Evolutionary conservation across 441 rosid genomes (phyloP), one percentile per base, ranked within the genome.

Genomic region (Adansonia grandidieri): DNA sequence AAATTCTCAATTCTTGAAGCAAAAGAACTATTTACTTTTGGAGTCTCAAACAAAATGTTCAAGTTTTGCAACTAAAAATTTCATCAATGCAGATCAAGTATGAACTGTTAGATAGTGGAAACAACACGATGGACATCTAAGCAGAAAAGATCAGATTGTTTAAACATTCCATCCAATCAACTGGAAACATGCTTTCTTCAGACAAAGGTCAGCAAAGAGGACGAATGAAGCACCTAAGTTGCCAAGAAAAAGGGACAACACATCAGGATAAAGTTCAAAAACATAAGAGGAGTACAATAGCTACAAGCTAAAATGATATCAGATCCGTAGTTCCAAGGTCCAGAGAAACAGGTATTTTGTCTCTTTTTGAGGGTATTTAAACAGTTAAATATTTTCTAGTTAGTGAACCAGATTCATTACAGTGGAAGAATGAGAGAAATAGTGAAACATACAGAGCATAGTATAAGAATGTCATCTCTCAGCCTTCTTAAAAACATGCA

Each of bases 371-470:
- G 19, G 32, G 32, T 40, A 40, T 42, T 73, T 64, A 56, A 44
- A 57, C 4, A 44, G 50, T 56, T 32, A 37, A 17, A 0, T 42
- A 1, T 57, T 67, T 44, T 42, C 45, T 44, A 44, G 54, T 24
- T n/a, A 56, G 40, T 42, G 65, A 40, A 73, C 65, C 76, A 44
- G 66, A 57, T 73, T 73, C 65, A 44, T 8, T 58, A 42, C 7
- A 57, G 54, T 11, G 42, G 37, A 13, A 73, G 14, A 73, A 42
- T 6, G 53, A 20, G 32, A 17, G 15, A 56, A 56, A 50, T 19
- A 11, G 42, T 7, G 76, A 57, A 73, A 73, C 76, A 57, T 24
- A 71, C 76, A 73, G 51, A 56, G 37, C 2, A 45, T 57, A 19
- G 65, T 73, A 57, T 6, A 19, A 73, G 10, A 73, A 73, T 13